Base-by-base conservation (phyloP, 225 moss, liverwort and hornwort species). In the Ulota crispa region DNA sequence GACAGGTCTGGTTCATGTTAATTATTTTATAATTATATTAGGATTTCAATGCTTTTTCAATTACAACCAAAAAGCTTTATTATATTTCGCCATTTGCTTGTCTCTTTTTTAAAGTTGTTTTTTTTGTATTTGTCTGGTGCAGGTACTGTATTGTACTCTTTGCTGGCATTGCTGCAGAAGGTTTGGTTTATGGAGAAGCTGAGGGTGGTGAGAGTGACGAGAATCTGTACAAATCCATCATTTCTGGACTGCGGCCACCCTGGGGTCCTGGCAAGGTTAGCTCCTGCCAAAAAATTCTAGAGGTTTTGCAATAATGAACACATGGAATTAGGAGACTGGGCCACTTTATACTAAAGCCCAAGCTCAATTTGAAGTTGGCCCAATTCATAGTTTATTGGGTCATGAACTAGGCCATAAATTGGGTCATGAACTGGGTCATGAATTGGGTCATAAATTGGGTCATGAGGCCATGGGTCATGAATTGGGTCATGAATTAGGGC, bases 201-300 rank as follows among this genome's bases (percentile, higher is more conserved):
- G 90, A 93, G 71, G 98, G 98, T 32, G 98, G 98, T 73, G 98
- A 99, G 87, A 92, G 91, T 83, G 98, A 99, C 86, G 98, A 99
- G 78, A 96, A 99, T 82, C 62, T 99, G 80, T 96, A 94, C 68
- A 96, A 99, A 77, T 86, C 83, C 26, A 87, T 96, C 39, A 89
- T 99, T 68, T 92, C 89, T 68, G 87, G 88, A 78, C 84, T 99
- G 77, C 89, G 87, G 52, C 96, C 98, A 64, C 92, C 98, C 36
- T 99, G 98, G 98, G 78, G 92, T 79, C 96, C 92, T 75, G 90
- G 94, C 73, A 93, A 93, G 98, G 98, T 94, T 41, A 78, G 89
- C 42, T 73, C 39, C 68, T 64, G 24, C 18, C 50, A 16, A 50
- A 18, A 50, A 18, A 18, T 50, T 6, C 18, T 16, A 1, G 5